Base-by-base conservation (phyloP, 2,329 filamentous ascomycete genomes). In the Hymenoscyphus occultus region DNA sequence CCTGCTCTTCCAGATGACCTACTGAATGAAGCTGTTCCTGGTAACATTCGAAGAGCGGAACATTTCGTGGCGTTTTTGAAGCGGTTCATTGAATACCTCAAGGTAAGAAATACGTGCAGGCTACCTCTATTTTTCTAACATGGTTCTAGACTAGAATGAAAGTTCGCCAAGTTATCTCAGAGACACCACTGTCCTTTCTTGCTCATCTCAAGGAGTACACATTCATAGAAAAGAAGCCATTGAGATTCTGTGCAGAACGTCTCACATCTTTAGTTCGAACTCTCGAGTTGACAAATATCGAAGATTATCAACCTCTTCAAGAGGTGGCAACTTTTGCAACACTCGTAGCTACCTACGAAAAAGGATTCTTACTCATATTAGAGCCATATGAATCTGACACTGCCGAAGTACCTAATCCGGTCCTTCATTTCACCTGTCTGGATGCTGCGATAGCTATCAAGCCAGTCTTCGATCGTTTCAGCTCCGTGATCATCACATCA, bases 311-410 rank as follows among this genome's bases (percentile, higher is more conserved):
- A 72, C 91, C 95, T 5, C 83, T 99, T 0, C 95, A 99, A 80
- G 94, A 99, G 79, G 94, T 99, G 7, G 96, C 96, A 22, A 97
- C 93, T 0, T 99, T 99, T 77, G 95, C 95, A 10, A 99, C 95
- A 0, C 83, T 99, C 0, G 92, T 96, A 28, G 92, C 95, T 40
- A 99, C 95, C 0, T 99, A 99, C 74, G 95, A 99, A 71, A 97
- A 93, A 69, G 95, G 95, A 0, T 99, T 99, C 72, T 81, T 97
- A 5, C 85, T 99, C 39, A 99, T 99, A 59, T 83, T 98, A n/a
- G 95, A 99, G 74, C 96, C 95, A 0, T 99, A 91, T 74, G 95
- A 99, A 78, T 96, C 93, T 0, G 94, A 97, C 70, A 93, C 91
- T 14, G 94, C 95, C 32, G 95, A 95, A 61, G 93, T 99, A 0